These are phyloP conservation scores for Stagonosporopsis chrysanthemi DNA, from an alignment of 2,329 filamentous ascomycete genomes.

Conservation along the genomic window DNA sequence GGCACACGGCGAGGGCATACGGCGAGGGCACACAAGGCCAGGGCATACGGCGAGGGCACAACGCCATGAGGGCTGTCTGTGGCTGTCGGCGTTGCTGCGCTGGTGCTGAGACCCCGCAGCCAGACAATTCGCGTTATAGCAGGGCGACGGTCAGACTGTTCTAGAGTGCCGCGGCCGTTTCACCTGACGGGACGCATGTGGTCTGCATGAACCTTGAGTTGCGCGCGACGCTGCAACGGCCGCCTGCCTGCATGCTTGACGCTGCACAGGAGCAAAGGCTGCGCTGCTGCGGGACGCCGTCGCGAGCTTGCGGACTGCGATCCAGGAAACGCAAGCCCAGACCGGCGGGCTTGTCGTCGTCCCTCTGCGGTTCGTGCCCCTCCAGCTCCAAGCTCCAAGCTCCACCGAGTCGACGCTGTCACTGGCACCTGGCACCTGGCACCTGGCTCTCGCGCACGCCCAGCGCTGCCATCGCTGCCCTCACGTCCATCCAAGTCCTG, in stretches of 20 bases:
- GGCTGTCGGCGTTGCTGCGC: background rate
- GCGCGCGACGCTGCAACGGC: too few relatives aligned
- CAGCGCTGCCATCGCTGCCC: conserved; percentile 10
- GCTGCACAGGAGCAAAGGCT: background rate
- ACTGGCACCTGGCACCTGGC: background rate
- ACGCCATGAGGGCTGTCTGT: conserved; percentile 9
- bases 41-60: conserved; percentile 3
- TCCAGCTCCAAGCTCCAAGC: too few relatives aligned
- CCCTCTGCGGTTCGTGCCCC: conserved; percentile 12
- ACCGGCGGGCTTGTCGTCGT: conserved; percentile 2
- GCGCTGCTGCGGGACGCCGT: conserved; percentile 6
- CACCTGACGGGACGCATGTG: conserved; percentile 16
- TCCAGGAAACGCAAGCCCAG: conserved; percentile 12
- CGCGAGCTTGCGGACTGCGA: conserved; percentile 8
- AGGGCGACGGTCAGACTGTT: conserved; percentile 11
- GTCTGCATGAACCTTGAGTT: conserved; percentile 12
- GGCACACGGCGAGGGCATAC: conserved; percentile 1
- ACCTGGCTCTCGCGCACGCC: conserved; percentile 7
- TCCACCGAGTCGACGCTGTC: too few relatives aligned
- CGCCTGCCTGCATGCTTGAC: too few relatives aligned
- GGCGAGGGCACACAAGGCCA: too few relatives aligned
- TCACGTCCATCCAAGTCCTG: background rate
- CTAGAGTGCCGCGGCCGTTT: conserved; percentile 22
- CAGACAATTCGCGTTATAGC: conserved; percentile 15
- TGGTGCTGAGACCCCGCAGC: conserved; percentile 9